These are phyloP conservation scores for Fusarium sp. DNA, from an alignment of 2,329 filamentous ascomycete genomes.

Conservation along the genomic window DNA sequence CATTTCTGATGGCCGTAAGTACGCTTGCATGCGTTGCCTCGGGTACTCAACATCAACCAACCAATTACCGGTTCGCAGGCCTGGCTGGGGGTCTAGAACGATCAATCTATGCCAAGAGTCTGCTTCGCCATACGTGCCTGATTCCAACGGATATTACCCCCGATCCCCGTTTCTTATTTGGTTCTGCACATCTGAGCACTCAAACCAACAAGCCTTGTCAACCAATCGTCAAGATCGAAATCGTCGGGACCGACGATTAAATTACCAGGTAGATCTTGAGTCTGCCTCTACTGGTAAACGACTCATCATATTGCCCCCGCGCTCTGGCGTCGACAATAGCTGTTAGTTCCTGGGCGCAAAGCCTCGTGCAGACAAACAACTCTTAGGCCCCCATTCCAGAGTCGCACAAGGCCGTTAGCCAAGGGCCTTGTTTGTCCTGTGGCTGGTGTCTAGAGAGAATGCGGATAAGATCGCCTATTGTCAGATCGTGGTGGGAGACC, in stretches of 20 bases:
- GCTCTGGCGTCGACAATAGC: background rate
- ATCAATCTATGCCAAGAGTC: background rate
- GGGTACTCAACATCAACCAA: accelerated
- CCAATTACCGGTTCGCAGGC: background rate
- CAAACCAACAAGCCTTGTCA: accelerated
- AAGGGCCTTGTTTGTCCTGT: background rate
- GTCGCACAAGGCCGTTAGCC: background rate
- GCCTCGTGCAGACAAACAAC: background rate
- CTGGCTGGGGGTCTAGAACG: background rate
- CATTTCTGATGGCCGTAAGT: accelerated
- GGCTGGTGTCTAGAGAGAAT: background rate
- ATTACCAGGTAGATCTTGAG: accelerated
- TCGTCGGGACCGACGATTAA: background rate
- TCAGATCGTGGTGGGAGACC: background rate
- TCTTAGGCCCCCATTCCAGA: background rate
- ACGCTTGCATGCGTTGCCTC: background rate
- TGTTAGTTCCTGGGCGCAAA: background rate
- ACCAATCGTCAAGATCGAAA: background rate
- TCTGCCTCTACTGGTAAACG: background rate
- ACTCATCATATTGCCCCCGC: background rate
- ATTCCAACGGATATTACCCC: background rate
- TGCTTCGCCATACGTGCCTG: background rate
- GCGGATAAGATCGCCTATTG: background rate
- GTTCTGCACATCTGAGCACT: background rate
- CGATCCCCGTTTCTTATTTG: background rate